Percentiles rank a stretch among this genome's conserved stretches.
These are phyloP conservation scores for Aspergillus homomorphus DNA, from an alignment of 495 filamentous ascomycete genomes.

Conservation along the genomic window DNA sequence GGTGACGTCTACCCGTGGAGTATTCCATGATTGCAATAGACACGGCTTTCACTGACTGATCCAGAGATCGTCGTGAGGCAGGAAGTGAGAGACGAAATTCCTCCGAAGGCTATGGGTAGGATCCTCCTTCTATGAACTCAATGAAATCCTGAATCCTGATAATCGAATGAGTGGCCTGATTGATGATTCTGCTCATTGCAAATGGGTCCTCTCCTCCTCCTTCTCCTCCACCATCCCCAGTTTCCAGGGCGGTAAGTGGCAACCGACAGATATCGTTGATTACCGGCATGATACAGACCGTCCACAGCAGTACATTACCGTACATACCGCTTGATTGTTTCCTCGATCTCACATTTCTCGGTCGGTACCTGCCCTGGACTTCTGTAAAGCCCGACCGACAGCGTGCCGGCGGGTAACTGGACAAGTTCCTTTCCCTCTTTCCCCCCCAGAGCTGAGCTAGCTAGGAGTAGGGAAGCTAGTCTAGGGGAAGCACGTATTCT, in stretches of 20 bases:
- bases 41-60: background rate
- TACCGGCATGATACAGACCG: background rate
- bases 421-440: background rate
- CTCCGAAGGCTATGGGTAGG: background rate
- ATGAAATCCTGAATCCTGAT: no score
- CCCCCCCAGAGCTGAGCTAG: conserved; percentile 3
- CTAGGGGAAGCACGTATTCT: conserved; percentile 5
- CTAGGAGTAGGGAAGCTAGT: conserved; percentile 6
- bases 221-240: no score
- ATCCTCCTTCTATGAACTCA: background rate
- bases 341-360: background rate
- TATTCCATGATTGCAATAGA: background rate
- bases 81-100: background rate
- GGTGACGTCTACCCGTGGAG: background rate
- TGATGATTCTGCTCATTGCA: background rate
- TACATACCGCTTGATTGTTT: background rate
- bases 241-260: background rate
- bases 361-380: background rate
- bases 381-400: background rate
- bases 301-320: background rate
- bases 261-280: background rate
- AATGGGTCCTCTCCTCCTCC: background rate
- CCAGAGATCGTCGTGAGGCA: background rate
- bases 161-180: conserved; percentile 1
- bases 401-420: background rate